Evolutionary conservation across 768 basidiomycete genomes (phyloP).

Genomic region (Scleroderma bovista): DNA sequence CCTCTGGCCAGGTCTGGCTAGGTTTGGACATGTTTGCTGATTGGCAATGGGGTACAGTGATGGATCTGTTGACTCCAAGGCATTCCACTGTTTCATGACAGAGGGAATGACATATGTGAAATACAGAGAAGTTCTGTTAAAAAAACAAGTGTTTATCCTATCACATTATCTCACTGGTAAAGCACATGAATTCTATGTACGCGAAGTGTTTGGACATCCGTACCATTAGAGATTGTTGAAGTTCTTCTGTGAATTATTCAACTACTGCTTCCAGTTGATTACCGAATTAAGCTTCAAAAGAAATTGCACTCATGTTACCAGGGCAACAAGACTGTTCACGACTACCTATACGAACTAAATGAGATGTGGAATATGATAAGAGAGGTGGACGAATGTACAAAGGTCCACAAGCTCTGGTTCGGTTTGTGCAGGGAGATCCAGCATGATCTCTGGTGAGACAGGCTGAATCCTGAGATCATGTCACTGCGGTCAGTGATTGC

Average conservation of each 20-base stretch:
- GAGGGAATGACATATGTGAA: constrained; percentile 12
- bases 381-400: constrained; percentile 15
- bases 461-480: no score
- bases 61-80: constrained; percentile 2
- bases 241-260: constrained; percentile 28
- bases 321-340: constrained; percentile 18
- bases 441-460: constrained; percentile 20
- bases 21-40: no score
- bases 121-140: constrained; percentile 9
- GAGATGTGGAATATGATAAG: constrained; percentile 19
- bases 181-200: constrained; percentile 22
- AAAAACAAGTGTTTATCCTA: constrained; percentile 14
- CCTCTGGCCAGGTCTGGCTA: no score
- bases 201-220: constrained; percentile 10
- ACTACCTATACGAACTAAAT: no score
- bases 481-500: no score
- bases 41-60: no score
- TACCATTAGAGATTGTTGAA: constrained; percentile 16
- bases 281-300: constrained; percentile 18
- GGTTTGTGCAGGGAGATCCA: constrained; percentile 25
- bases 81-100: not conserved
- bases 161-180: constrained; percentile 10
- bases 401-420: constrained; percentile 31
- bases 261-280: constrained; percentile 30
- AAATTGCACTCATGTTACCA: constrained; percentile 20